Evolutionary conservation across 805 yeast species (phyloP).

Genomic region (Priceomyces melissophilus): DNA sequence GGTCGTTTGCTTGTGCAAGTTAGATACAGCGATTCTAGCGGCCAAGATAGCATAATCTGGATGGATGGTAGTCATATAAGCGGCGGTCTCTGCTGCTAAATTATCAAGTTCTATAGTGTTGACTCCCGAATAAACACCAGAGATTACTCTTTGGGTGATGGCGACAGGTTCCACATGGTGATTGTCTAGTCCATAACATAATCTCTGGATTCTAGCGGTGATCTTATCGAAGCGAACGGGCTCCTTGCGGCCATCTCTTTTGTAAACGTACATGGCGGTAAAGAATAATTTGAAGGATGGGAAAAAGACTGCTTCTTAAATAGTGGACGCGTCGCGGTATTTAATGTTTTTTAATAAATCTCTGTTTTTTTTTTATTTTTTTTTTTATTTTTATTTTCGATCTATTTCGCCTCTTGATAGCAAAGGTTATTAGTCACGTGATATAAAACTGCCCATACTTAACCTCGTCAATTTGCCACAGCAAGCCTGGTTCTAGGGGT

Average conservation of each 20-base stretch:
- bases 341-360: too few species aligned
- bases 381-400: too few species aligned
- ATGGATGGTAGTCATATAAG: conserved; percentile 94
- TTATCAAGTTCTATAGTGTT: conserved; percentile 74
- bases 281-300: background rate
- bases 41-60: conserved; percentile 97
- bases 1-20: conserved; percentile 91
- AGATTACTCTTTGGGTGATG: conserved; percentile 90
- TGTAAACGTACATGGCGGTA: conserved; percentile 69
- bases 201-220: conserved; percentile 86
- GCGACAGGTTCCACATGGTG: conserved; percentile 92
- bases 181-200: conserved; percentile 91
- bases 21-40: conserved; percentile 92
- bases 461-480: too few species aligned
- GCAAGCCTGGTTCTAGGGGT: too few species aligned
- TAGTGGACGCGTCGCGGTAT: too few species aligned
- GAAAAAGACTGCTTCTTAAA: too few species aligned
- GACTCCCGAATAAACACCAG: conserved; percentile 97
- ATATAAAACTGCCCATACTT: too few species aligned
- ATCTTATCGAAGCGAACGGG: conserved; percentile 95
- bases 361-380: too few species aligned
- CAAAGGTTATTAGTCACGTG: too few species aligned
- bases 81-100: conserved; percentile 93
- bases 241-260: conserved; percentile 93
- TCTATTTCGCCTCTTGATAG: background rate